phyloP scores from a whole-genome alignment of 2,329 filamentous ascomycete species.

The Alternaria viburni region DNA sequence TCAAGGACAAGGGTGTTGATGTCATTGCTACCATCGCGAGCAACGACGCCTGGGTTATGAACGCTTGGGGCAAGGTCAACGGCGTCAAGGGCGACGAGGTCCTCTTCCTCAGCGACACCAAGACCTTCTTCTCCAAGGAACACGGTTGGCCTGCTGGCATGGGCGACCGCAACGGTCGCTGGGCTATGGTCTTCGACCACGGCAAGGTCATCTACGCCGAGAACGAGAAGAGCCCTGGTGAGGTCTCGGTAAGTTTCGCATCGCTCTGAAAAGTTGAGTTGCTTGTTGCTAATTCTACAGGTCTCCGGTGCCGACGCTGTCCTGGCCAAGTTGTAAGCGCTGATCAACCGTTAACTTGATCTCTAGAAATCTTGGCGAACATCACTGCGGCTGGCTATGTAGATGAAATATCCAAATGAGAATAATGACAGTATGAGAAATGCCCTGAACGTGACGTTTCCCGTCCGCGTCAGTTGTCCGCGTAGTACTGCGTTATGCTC shows the following conservation, averaged over 20 bases:
- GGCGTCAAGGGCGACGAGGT: constrained; percentile 73
- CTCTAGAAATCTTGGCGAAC: background rate
- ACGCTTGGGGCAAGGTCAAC: constrained; percentile 89
- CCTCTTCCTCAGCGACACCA: constrained; percentile 78
- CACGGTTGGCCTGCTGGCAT: constrained; percentile 74
- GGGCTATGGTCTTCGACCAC: constrained; percentile 77
- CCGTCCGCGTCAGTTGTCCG: background rate
- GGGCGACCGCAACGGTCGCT: constrained; percentile 77
- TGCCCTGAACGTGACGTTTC: background rate
- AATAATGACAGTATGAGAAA: background rate
- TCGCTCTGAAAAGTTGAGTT: background rate
- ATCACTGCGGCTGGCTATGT: background rate
- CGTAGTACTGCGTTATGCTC: background rate
- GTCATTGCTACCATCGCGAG: constrained; percentile 79
- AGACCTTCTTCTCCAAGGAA: constrained; percentile 75
- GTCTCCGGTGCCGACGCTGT: constrained; percentile 57
- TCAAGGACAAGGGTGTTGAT: constrained; percentile 81
- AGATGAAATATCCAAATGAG: background rate
- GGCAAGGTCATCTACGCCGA: constrained; percentile 84
- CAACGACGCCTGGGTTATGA: constrained; percentile 89
- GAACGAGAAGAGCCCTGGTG: constrained; percentile 65
- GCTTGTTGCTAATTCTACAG: constrained; percentile 38
- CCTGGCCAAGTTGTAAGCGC: constrained; percentile 54
- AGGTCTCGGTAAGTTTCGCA: constrained; percentile 52
- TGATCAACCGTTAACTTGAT: background rate